Percentiles rank a stretch among this genome's conserved stretches.
Conservation (phyloP, 805 yeast species). For the Candida multigemmis region DNA sequence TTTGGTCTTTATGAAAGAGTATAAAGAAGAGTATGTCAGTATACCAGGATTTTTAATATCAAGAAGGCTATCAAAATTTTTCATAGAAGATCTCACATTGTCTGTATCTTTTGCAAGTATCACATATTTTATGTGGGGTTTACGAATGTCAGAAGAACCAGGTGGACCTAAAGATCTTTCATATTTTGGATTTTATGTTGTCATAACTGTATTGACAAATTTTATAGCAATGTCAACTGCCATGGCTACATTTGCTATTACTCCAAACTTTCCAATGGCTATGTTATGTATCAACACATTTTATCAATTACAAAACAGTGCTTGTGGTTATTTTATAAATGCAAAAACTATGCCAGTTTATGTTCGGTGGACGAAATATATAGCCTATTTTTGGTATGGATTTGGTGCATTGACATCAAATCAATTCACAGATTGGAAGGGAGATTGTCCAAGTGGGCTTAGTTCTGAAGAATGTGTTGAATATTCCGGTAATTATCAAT, state of each 20-base stretch:
- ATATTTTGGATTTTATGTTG: conserved; percentile 58
- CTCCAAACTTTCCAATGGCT: conserved; percentile 54
- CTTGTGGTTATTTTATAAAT: conserved; percentile 75
- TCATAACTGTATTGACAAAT: conserved; percentile 47
- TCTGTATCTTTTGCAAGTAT: conserved; percentile 50
- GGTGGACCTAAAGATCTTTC: conserved; percentile 15
- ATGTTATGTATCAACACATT: conserved; percentile 52
- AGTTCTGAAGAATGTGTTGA: conserved; percentile 20
- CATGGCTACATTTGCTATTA: conserved; percentile 41
- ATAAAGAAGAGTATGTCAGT: conserved; percentile 60
- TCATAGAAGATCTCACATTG: conserved; percentile 62
- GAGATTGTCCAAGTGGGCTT: conserved; percentile 43
- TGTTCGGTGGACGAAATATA: conserved; percentile 76
- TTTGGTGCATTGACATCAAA: conserved; percentile 62
- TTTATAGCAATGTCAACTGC: conserved; percentile 50
- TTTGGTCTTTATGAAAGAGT: conserved; percentile 41
- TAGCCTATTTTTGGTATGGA: conserved; percentile 70
- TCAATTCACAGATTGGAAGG: conserved; percentile 53
- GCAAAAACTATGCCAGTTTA: conserved; percentile 72
- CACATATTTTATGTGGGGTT: conserved; percentile 73
- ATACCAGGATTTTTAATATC: conserved; percentile 59
- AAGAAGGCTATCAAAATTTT: conserved; percentile 54
- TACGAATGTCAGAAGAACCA: conserved; percentile 24
- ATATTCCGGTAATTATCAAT: conserved; percentile 46
- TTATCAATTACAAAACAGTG: conserved; percentile 66